A percentile compares a stretch with the other conserved stretches of the same genome.
phyloP scores from a whole-genome alignment of 2,329 filamentous ascomycete species.

The Malbranchea zuffiana region DNA sequence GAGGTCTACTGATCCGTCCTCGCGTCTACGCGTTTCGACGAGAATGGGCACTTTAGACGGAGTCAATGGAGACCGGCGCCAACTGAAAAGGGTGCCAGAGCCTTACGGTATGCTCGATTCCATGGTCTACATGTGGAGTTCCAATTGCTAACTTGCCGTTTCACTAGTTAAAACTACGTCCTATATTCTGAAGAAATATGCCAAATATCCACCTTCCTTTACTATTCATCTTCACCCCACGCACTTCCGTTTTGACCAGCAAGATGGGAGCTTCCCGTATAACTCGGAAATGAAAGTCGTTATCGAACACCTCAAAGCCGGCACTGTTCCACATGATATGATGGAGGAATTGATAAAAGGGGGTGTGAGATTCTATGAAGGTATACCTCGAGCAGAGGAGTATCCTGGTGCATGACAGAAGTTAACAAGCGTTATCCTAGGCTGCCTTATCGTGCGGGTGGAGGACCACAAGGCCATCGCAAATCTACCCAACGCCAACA shows the following conservation, averaged over 20 bases:
- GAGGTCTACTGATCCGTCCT: conserved; percentile 26
- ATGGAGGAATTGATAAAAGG: conserved; percentile 62
- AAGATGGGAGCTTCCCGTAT: conserved; percentile 85
- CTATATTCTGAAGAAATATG: conserved; percentile 76
- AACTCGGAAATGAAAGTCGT: conserved; percentile 80
- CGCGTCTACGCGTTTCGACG: conserved; percentile 26
- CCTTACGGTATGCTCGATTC: conserved; percentile 33
- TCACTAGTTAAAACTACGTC: conserved; percentile 57
- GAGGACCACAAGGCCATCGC: conserved; percentile 68
- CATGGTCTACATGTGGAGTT: not conserved
- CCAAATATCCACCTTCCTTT: conserved; percentile 63
- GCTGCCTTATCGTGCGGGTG: conserved; percentile 86
- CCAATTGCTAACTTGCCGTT: conserved; percentile 14
- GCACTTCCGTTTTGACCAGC: conserved; percentile 85
- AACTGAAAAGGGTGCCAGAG: conserved; percentile 32
- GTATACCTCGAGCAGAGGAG: conserved; percentile 35
- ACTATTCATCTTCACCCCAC: conserved; percentile 74
- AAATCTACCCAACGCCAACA: conserved; percentile 48
- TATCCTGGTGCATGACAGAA: too few species aligned
- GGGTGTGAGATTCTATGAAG: conserved; percentile 79
- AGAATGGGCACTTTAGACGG: conserved; percentile 21
- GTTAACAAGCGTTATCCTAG: conserved; percentile 22
- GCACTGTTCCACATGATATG: conserved; percentile 82
- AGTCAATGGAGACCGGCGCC: conserved; percentile 23
- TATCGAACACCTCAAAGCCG: conserved; percentile 62